A percentile compares a stretch with the other conserved stretches of the same genome.
Conservation (phyloP, 768 basidiomycete species). For the Lactarius hengduanensis region DNA sequence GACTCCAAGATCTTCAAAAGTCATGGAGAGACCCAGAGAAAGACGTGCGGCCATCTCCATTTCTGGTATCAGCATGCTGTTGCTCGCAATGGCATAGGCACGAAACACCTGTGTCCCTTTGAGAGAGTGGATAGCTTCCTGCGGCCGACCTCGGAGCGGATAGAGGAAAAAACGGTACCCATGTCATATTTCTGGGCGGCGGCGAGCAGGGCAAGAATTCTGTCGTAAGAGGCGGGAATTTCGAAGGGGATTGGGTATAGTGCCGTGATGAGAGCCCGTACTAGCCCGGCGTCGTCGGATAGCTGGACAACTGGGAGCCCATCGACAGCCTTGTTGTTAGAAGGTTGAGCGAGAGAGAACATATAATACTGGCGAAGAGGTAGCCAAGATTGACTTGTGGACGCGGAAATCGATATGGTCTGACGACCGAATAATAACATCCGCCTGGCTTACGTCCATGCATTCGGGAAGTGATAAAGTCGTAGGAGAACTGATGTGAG, state of each 20-base stretch:
- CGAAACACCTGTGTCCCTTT: neutral
- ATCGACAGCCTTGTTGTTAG: neutral
- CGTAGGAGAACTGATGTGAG: neutral
- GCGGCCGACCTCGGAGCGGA: neutral
- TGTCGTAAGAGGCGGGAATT: neutral
- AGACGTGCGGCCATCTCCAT: neutral
- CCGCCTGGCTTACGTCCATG: constrained; percentile 31
- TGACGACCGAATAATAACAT: constrained; percentile 43
- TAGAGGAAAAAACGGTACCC: neutral
- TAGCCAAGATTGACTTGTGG: constrained; percentile 43
- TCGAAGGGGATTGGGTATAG: neutral
- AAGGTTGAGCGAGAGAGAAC: constrained; percentile 8
- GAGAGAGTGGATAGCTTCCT: neutral
- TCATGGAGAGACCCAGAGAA: constrained; percentile 1
- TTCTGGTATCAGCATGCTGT: neutral
- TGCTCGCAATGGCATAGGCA: constrained; percentile 4
- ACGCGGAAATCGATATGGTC: constrained; percentile 47
- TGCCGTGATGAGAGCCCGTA: constrained; percentile 1
- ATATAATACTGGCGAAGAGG: constrained; percentile 41
- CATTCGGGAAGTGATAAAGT: neutral
- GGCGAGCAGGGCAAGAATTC: neutral
- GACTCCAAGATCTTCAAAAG: neutral
- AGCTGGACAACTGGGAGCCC: neutral
- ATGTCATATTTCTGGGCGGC: constrained; percentile 11
- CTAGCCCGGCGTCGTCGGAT: neutral